Percentiles rank a stretch among this genome's conserved stretches.
Evolutionary conservation across 1,284 basidiomycete genomes (phyloP).

Genomic region (Apiotrichum brassicae): DNA sequence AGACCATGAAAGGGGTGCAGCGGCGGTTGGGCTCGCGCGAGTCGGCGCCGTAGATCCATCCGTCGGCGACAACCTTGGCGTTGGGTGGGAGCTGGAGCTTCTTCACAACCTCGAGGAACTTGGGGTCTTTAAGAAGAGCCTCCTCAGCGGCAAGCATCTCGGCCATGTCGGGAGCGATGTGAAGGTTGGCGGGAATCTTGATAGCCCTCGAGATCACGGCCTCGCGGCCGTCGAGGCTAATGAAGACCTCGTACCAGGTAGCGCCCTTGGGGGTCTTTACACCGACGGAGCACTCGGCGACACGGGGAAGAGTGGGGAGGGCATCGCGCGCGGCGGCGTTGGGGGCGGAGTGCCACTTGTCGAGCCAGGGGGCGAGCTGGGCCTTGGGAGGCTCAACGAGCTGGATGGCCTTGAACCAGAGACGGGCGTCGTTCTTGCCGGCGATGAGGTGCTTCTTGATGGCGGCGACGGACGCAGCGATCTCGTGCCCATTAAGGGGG

Average conservation of each 20-base stretch:
- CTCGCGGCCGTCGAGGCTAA: slow-evolving; percentile 10
- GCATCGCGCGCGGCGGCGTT: background rate
- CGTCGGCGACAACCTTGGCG: slow-evolving; percentile 30
- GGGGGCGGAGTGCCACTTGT: slow-evolving; percentile 11
- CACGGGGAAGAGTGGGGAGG: slow-evolving; percentile 9
- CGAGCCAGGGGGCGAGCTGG: slow-evolving; percentile 27
- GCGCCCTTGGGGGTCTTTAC: slow-evolving; percentile 10
- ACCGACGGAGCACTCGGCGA: slow-evolving; percentile 19
- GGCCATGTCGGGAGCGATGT: slow-evolving; percentile 25
- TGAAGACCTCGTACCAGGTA: slow-evolving; percentile 15
- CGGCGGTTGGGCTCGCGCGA: slow-evolving; percentile 8
- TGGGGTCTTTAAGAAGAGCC: slow-evolving; percentile 24
- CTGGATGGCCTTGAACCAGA: slow-evolving; percentile 35
- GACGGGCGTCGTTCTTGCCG: background rate
- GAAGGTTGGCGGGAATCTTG: slow-evolving; percentile 11
- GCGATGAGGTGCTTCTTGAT: slow-evolving; percentile 6
- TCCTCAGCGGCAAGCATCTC: slow-evolving; percentile 32
- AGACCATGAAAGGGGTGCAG: slow-evolving; percentile 21
- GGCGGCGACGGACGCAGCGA: slow-evolving; percentile 22
- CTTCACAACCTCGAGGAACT: slow-evolving; percentile 23
- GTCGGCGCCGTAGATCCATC: slow-evolving; percentile 29
- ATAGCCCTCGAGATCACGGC: slow-evolving; percentile 3
- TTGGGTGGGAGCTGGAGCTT: slow-evolving; percentile 24
- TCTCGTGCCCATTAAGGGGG: slow-evolving; percentile 42
- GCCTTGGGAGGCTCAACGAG: slow-evolving; percentile 30